Evolutionary conservation across 768 basidiomycete species (phyloP).

Genomic region (Pisolithus sp.): DNA sequence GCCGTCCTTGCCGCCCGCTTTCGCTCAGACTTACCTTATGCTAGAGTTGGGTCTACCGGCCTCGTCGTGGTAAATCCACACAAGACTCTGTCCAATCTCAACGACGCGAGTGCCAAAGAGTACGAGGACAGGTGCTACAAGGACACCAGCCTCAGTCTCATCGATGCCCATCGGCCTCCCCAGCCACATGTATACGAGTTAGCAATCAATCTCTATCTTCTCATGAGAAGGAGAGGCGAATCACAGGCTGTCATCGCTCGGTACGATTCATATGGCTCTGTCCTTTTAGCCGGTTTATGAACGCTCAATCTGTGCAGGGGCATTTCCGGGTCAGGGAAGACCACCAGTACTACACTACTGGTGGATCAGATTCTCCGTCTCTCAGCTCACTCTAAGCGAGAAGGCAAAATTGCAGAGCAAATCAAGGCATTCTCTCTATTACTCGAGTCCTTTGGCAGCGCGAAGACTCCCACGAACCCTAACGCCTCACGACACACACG

Average conservation of each 20-base stretch:
- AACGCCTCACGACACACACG: constrained; percentile 58
- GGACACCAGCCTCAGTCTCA: constrained; percentile 40
- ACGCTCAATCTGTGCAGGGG: constrained; percentile 35
- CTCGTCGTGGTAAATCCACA: constrained; percentile 57
- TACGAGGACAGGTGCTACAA: constrained; percentile 53
- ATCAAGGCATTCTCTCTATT: constrained; percentile 48
- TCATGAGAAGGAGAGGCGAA: constrained; percentile 50
- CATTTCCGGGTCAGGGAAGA: constrained; percentile 59
- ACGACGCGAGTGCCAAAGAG: constrained; percentile 51
- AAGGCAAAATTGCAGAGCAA: constrained; percentile 46
- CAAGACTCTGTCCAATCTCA: constrained; percentile 48
- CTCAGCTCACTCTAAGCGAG: constrained; percentile 51
- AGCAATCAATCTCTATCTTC: constrained; percentile 51
- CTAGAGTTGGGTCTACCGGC: constrained; percentile 42
- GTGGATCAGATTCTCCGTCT: constrained; percentile 55
- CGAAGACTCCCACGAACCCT: constrained; percentile 57
- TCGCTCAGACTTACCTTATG: constrained; percentile 51
- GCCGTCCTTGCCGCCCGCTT: constrained; percentile 50
- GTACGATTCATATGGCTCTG: constrained; percentile 25
- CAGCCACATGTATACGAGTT: constrained; percentile 60
- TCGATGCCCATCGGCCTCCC: constrained; percentile 31
- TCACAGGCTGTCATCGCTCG: constrained; percentile 52
- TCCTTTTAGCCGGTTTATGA: constrained; percentile 11
- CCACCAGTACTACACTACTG: constrained; percentile 44
- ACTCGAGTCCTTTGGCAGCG: constrained; percentile 59